Percentiles rank a stretch among this genome's conserved stretches.
Evolutionary conservation across 2,329 filamentous ascomycete genomes (phyloP).

Genomic region (Aspergillus luchuensis): DNA sequence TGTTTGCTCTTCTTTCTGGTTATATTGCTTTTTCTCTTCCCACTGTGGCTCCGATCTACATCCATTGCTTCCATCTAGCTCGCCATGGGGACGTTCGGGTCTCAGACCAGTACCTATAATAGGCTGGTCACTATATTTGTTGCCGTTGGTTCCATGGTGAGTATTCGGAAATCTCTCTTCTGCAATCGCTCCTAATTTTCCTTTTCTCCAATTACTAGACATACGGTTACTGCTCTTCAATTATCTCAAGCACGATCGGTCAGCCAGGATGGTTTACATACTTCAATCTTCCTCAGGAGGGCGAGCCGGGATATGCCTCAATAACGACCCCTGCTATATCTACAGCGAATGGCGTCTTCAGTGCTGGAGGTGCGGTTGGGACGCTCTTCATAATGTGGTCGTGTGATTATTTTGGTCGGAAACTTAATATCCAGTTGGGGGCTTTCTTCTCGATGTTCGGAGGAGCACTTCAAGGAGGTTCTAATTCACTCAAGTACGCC

Average conservation of each 20-base stretch:
- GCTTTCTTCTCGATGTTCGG: conserved; percentile 49
- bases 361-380: conserved; percentile 52
- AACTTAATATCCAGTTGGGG: conserved; percentile 52
- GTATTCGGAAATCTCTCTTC: conserved; percentile 11
- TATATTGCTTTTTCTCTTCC: conserved; percentile 8
- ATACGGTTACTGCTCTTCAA: conserved; percentile 55
- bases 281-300: conserved; percentile 50
- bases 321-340: conserved; percentile 52
- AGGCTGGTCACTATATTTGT: conserved; percentile 43
- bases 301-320: conserved; percentile 49
- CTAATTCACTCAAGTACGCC: conserved; percentile 46
- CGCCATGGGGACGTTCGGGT: conserved; percentile 35
- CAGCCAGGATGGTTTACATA: conserved; percentile 56
- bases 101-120: conserved; percentile 43
- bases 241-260: conserved; percentile 56
- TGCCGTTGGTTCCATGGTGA: conserved; percentile 44
- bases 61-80: background rate
- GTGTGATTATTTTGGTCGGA: conserved; percentile 47
- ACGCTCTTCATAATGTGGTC: conserved; percentile 55
- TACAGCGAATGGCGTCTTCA: conserved; percentile 53
- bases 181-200: background rate
- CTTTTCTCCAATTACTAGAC: conserved; percentile 37
- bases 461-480: conserved; percentile 51
- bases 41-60: background rate
- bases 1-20: background rate